Conservation (phyloP, 139 green algal genomes). For the Chlamydomonas schloesseri region DNA sequence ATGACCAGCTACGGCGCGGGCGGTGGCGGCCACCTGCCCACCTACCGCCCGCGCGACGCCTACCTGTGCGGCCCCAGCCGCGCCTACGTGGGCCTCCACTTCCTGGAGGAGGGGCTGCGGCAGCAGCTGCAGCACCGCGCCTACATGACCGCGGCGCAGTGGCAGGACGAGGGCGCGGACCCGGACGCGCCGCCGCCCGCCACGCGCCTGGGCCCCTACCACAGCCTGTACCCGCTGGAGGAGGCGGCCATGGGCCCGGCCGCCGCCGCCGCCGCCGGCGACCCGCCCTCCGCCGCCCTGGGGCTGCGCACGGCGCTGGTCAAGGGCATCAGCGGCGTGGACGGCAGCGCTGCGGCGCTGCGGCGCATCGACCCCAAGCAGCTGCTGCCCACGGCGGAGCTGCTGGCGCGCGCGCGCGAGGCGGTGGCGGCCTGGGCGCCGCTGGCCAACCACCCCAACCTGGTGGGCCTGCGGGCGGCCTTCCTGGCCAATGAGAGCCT, state of each 20-base stretch:
- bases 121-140: conserved; percentile 80
- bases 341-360: conserved; percentile 83
- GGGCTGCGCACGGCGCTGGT: conserved; percentile 75
- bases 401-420: conserved; percentile 69
- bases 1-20: conserved; percentile 8
- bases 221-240: conserved; percentile 88
- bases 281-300: conserved; percentile 51
- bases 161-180: conserved; percentile 41
- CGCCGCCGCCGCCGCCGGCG: conserved; percentile 13
- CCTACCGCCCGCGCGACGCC: conserved; percentile 30
- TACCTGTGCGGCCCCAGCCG: conserved; percentile 49
- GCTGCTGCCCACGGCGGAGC: conserved; percentile 77
- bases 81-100: conserved; percentile 62
- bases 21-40: conserved; percentile 21
- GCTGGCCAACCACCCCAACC: conserved; percentile 78
- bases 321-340: conserved; percentile 79
- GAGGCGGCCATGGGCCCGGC: conserved; percentile 47
- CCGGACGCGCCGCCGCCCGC: background rate
- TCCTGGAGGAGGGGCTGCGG: conserved; percentile 75
- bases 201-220: conserved; percentile 65
- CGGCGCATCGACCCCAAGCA: conserved; percentile 81
- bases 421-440: conserved; percentile 75
- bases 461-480: conserved; percentile 71
- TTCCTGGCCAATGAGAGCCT: conserved; percentile 80
- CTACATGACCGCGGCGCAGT: conserved; percentile 71